Conservation (phyloP, 352 stramenopile genomes). For the Sclerospora graminicola region DNA sequence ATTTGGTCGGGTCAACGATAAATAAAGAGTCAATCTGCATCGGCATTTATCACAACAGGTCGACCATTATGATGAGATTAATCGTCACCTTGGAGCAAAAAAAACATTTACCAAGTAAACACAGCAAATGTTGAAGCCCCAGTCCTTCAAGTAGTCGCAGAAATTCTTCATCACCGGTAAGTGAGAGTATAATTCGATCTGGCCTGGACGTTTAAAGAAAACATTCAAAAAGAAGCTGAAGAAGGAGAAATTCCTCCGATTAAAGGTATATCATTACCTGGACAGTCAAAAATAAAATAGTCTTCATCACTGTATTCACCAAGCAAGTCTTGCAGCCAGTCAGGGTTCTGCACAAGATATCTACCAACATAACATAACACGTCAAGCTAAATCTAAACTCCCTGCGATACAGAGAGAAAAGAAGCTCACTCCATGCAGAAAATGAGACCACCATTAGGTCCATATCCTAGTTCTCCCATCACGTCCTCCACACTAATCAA, state of each 20-base stretch:
- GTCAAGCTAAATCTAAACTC: background rate
- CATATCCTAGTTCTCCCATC: constrained; percentile 95
- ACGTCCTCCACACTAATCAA: constrained; percentile 95
- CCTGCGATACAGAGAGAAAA: constrained; percentile 8
- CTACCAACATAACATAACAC: constrained; percentile 13
- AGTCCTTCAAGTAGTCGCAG: constrained; percentile 75
- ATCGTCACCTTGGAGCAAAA: background rate
- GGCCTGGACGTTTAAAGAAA: constrained; percentile 28
- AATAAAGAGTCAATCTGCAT: constrained; percentile 90
- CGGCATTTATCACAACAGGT: background rate
- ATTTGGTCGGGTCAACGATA: constrained; percentile 94
- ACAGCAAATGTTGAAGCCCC: constrained; percentile 82
- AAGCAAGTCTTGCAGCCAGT: constrained; percentile 93
- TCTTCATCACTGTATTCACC: constrained; percentile 86
- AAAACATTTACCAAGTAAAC: constrained; percentile 68
- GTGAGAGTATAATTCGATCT: constrained; percentile 89
- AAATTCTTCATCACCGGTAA: constrained; percentile 87
- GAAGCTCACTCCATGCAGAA: constrained; percentile 97
- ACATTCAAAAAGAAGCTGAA: background rate
- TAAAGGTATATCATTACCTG: constrained; percentile 50
- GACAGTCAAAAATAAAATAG: constrained; percentile 99
- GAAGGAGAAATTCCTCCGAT: background rate
- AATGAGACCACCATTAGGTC: constrained; percentile 96
- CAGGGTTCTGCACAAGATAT: constrained; percentile 89
- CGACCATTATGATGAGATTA: background rate